Base-by-base conservation (phyloP, 2,329 filamentous ascomycete genomes). In the Colletotrichum sp. region DNA sequence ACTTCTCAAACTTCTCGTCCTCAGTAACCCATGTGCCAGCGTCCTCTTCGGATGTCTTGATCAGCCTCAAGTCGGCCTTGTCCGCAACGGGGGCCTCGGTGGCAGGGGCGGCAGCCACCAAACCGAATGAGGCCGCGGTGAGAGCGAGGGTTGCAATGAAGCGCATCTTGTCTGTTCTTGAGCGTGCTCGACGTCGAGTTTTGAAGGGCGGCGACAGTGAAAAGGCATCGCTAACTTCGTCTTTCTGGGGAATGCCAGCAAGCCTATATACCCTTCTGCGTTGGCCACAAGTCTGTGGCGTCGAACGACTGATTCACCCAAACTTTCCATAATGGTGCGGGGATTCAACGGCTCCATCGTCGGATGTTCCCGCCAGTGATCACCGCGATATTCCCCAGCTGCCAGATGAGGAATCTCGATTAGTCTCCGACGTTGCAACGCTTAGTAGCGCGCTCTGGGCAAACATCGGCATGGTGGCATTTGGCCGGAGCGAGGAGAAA, bases 1-100 rank as follows among this genome's bases (percentile, higher is more conserved):
- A 82, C n/a, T 81, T 78, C 6, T 81, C 80, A 68, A 84, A 85
- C 75, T 85, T 86, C 34, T 87, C 81, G 64, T 85, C 82, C 60
- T 86, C 83, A 16, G 83, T 84, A 16, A 87, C 81, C 86, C 86
- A 87, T 30, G 78, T 80, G 13, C 85, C 86, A 4, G 81, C 77
- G 34, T 86, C 84, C 7, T 81, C 78, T 67, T 84, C 84, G 2
- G 84, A 85, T 2, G 83, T 83, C 82, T 87, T 86, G 79, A 87
- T 80, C 9, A 86, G 82, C 18, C 83, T 80, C 21, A 85, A 77
- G 32, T 77, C 65, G 52, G 64, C 32, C 21, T 76, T 57, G 6
- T 69, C 18, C 6, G n/a, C 44, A 13, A 21, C 44, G 3, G 44
- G 44, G 13, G 65, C 30, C 15, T 72, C 67, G 28, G 66, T 39